Conservation (phyloP, 495 filamentous ascomycete genomes). For the Hypoxylon lienhwacheense region DNA sequence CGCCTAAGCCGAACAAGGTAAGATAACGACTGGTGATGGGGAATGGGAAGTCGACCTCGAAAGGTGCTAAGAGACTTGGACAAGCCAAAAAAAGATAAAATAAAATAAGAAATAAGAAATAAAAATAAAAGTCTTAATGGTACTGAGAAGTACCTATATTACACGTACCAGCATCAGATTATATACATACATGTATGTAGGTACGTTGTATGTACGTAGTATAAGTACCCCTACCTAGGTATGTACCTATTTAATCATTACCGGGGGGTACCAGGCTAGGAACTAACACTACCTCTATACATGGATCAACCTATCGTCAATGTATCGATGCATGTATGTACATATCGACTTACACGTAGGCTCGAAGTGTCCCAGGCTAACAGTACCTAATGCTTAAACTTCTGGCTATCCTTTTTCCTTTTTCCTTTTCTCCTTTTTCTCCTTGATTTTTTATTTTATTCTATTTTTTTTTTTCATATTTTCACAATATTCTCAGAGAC, state of each 20-base stretch:
- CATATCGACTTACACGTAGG: no score
- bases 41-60: not conserved
- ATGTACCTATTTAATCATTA: not conserved
- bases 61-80: not conserved
- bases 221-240: slow-evolving; percentile 6
- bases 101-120: no score
- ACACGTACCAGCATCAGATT: not conserved
- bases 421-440: slow-evolving; percentile 5
- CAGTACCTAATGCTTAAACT: no score
- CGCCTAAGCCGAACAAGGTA: slow-evolving; percentile 27
- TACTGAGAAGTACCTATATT: slow-evolving; percentile 25
- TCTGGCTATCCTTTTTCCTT: slow-evolving; percentile 6
- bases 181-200: no score
- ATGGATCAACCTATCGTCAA: no score
- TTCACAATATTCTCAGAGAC: no score
- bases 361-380: no score
- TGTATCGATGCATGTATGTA: no score
- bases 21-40: slow-evolving; percentile 6
- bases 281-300: no score
- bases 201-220: no score
- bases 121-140: no score
- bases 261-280: no score
- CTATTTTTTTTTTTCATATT: not conserved
- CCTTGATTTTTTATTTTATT: slow-evolving; percentile 5
- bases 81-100: slow-evolving; percentile 15